phyloP scores from a whole-genome alignment of 2,329 filamentous ascomycete genomes.

The Diaporthe destruens region DNA sequence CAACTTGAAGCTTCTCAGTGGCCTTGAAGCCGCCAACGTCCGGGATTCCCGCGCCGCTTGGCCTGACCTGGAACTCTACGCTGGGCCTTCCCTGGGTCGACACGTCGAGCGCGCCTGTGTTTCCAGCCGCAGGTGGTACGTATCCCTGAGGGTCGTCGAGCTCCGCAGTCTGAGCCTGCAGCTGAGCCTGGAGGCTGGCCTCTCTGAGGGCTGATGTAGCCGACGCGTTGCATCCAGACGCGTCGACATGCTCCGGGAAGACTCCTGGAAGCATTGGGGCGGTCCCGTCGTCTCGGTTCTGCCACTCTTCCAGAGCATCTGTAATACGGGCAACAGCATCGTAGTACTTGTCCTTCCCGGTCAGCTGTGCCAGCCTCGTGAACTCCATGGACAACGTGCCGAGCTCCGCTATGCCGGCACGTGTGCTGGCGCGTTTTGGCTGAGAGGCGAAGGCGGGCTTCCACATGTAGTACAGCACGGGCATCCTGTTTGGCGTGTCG shows the following conservation, averaged over 20 bases:
- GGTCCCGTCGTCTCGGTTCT: slow-evolving; percentile 70
- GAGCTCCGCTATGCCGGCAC: slow-evolving; percentile 76
- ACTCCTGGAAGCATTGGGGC: slow-evolving; percentile 74
- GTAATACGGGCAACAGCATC: slow-evolving; percentile 91
- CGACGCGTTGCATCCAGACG: slow-evolving; percentile 79
- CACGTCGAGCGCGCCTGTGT: neutral
- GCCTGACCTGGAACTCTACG: slow-evolving; percentile 48
- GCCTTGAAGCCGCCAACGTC: slow-evolving; percentile 42
- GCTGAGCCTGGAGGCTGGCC: slow-evolving; percentile 53
- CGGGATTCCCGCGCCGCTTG: slow-evolving; percentile 45
- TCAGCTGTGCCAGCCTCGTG: slow-evolving; percentile 88
- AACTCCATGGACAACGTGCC: slow-evolving; percentile 90
- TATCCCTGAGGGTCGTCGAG: slow-evolving; percentile 49
- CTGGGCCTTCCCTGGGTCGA: slow-evolving; percentile 42
- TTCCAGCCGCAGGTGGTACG: slow-evolving; percentile 42
- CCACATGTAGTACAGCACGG: slow-evolving; percentile 84
- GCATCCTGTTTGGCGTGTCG: slow-evolving; percentile 95
- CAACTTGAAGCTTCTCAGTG: slow-evolving; percentile 29
- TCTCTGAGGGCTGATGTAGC: slow-evolving; percentile 50
- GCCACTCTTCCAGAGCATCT: slow-evolving; percentile 80
- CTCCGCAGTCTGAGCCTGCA: slow-evolving; percentile 50
- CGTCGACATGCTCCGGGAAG: slow-evolving; percentile 83
- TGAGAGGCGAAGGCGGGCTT: slow-evolving; percentile 73
- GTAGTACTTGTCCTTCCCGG: slow-evolving; percentile 75
- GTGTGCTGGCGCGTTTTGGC: slow-evolving; percentile 70